phyloP scores from a whole-genome alignment of 495 filamentous ascomycete species.

The Penicillium antarcticum region DNA sequence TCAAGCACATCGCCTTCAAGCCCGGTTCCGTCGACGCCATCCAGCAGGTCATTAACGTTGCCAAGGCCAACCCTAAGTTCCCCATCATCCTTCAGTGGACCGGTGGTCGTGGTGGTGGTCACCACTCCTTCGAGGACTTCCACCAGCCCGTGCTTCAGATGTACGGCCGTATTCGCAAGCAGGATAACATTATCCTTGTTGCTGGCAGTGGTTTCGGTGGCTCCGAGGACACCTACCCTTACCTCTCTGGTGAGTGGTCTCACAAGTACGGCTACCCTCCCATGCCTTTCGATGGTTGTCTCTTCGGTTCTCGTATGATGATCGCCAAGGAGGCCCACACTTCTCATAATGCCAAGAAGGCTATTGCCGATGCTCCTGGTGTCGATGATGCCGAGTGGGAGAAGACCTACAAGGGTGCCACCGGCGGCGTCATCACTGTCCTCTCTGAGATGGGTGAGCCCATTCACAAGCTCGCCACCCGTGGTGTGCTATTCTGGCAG shows the following conservation, averaged over 20 bases:
- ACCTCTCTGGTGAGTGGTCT: constrained; percentile 46
- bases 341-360: constrained; percentile 88
- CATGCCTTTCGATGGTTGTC: constrained; percentile 50
- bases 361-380: constrained; percentile 87
- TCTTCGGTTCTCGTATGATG: constrained; percentile 50
- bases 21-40: constrained; percentile 45
- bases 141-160: constrained; percentile 44
- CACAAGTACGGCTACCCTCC: constrained; percentile 32
- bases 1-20: constrained; percentile 50
- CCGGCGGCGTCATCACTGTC: constrained; percentile 95
- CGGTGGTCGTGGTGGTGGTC: constrained; percentile 48
- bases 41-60: constrained; percentile 45
- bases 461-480: constrained; percentile 95
- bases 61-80: constrained; percentile 42
- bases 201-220: constrained; percentile 49
- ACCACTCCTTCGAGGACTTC: constrained; percentile 53
- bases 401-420: constrained; percentile 89
- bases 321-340: constrained; percentile 76
- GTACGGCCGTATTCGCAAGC: constrained; percentile 42
- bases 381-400: constrained; percentile 90
- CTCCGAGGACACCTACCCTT: constrained; percentile 45
- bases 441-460: constrained; percentile 98
- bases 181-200: constrained; percentile 45
- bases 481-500: constrained; percentile 92
- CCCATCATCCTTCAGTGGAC: constrained; percentile 52